Evolutionary conservation across 1,284 basidiomycete genomes (phyloP).

Genomic region (Ceratobasidium theobromae): DNA sequence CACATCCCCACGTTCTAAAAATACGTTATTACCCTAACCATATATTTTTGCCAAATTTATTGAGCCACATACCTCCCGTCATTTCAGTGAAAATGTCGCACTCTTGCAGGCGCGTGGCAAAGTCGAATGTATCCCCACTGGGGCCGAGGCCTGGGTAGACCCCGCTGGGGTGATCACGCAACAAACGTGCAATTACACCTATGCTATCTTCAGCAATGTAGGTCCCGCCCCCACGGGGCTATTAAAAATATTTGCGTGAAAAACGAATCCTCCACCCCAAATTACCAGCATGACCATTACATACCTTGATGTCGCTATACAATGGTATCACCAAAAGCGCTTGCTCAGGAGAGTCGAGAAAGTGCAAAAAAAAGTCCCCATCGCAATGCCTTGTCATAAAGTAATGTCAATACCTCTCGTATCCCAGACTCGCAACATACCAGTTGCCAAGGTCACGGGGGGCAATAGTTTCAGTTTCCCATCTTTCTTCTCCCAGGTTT

Average conservation of each 20-base stretch:
- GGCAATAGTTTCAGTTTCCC: conserved; percentile 29
- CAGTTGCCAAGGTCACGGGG: conserved; percentile 26
- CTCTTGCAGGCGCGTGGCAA: conserved; percentile 29
- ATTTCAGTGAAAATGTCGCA: conserved; percentile 35
- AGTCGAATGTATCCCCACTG: conserved; percentile 32
- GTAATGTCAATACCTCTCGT: neutral
- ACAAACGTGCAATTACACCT: conserved; percentile 33
- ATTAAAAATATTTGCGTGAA: neutral
- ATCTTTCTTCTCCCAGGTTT: conserved; percentile 28
- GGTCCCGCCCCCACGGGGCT: conserved; percentile 36
- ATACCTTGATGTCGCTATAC: conserved; percentile 35
- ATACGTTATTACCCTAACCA: neutral
- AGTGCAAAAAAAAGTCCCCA: conserved; percentile 33
- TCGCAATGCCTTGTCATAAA: conserved; percentile 19
- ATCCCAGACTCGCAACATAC: conserved; percentile 6
- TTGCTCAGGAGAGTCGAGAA: conserved; percentile 36
- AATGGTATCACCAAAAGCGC: conserved; percentile 36
- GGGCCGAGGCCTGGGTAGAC: conserved; percentile 31
- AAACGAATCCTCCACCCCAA: too few relatives aligned
- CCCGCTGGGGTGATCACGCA: conserved; percentile 36
- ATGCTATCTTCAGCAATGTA: conserved; percentile 36
- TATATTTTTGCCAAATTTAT: neutral
- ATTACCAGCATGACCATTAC: too few relatives aligned
- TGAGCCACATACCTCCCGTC: conserved; percentile 27
- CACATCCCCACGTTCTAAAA: conserved; percentile 51